Conservation (phyloP, 805 yeast species). For the Ogataea minuta region DNA sequence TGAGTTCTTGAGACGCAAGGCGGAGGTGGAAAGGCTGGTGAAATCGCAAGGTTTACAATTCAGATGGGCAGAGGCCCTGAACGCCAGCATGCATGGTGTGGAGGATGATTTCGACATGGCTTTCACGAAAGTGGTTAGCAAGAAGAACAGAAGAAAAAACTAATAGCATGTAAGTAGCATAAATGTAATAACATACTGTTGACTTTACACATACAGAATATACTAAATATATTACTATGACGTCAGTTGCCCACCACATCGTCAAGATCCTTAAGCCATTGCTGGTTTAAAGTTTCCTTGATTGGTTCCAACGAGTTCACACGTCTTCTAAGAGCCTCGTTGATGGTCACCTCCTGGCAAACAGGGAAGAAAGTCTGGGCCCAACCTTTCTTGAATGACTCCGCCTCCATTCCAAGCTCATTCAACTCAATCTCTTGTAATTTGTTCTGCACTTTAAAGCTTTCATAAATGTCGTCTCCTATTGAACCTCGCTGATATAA, state of each 20-base stretch:
- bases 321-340: constrained; percentile 86
- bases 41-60: constrained; percentile 42
- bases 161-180: constrained; percentile 16
- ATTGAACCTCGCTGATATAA: constrained; percentile 86
- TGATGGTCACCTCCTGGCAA: constrained; percentile 87
- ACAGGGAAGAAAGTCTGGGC: constrained; percentile 69
- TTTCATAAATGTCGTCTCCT: constrained; percentile 85
- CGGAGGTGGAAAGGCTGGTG: constrained; percentile 60
- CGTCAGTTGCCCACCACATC: constrained; percentile 11
- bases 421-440: constrained; percentile 78
- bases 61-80: constrained; percentile 70
- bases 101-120: constrained; percentile 54
- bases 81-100: constrained; percentile 17
- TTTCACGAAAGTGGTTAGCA: constrained; percentile 55
- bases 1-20: constrained; percentile 80
- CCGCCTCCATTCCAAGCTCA: constrained; percentile 74
- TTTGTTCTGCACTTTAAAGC: constrained; percentile 74
- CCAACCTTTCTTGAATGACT: constrained; percentile 75
- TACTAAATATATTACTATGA: constrained; percentile 9
- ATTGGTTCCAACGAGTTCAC: constrained; percentile 45
- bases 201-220: neutral
- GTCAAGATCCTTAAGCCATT: constrained; percentile 33
- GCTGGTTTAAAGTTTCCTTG: constrained; percentile 32
- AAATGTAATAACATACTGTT: constrained; percentile 5
- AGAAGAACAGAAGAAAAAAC: constrained; percentile 51